phyloP scores from a whole-genome alignment of 352 stramenopile species.

The Pythium plurisporium region DNA sequence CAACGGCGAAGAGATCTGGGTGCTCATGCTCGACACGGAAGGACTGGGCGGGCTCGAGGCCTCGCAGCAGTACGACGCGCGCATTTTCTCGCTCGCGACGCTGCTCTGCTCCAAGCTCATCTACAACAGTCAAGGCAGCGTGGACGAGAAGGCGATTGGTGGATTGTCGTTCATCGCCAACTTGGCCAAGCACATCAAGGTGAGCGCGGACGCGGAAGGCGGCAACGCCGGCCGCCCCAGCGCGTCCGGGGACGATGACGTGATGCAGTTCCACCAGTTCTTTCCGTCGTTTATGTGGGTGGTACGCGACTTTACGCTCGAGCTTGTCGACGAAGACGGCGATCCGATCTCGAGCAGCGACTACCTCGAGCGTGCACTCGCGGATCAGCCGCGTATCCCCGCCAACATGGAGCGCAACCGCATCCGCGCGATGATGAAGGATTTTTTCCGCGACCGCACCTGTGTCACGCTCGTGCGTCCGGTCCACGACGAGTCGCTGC shows the following conservation, averaged over 20 bases:
- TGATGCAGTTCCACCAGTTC: constrained; percentile 77
- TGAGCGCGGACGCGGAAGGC: constrained; percentile 38
- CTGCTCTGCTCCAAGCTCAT: constrained; percentile 85
- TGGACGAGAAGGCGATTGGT: constrained; percentile 84
- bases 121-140: constrained; percentile 84
- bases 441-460: constrained; percentile 78
- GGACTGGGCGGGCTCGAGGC: constrained; percentile 82
- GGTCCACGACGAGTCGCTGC: constrained; percentile 66
- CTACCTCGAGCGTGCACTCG: constrained; percentile 78
- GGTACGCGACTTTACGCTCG: constrained; percentile 84
- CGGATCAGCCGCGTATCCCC: constrained; percentile 61
- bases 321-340: constrained; percentile 83
- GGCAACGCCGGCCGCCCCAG: neutral
- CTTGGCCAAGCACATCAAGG: constrained; percentile 81
- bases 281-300: constrained; percentile 89
- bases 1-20: constrained; percentile 65
- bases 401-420: constrained; percentile 74
- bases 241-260: constrained; percentile 39
- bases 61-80: constrained; percentile 81
- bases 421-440: constrained; percentile 79
- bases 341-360: constrained; percentile 70
- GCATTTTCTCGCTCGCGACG: constrained; percentile 84
- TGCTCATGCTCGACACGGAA: constrained; percentile 87
- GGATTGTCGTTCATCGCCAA: constrained; percentile 86
- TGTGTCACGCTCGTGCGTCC: constrained; percentile 83